These are phyloP conservation scores for Backusella luteola DNA, from an alignment of 192 early-diverging fungal species.

Conservation along the genomic window DNA sequence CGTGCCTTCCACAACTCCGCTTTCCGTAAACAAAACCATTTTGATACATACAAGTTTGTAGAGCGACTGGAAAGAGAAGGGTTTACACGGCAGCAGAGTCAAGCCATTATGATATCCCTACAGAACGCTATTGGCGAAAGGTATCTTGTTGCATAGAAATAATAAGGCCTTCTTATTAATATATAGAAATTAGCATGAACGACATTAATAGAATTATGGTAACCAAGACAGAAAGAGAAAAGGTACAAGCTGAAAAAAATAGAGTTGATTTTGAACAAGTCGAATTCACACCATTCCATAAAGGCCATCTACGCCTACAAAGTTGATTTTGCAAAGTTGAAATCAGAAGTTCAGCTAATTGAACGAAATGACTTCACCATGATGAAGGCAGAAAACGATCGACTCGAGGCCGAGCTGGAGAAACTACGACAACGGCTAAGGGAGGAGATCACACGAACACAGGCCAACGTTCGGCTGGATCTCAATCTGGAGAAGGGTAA, in stretches of 20 bases:
- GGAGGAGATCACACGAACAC: constrained; percentile 81
- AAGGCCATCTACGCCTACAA: constrained; percentile 80
- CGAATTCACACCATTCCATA: neutral
- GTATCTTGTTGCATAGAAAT: constrained; percentile 26
- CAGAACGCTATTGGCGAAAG: constrained; percentile 70
- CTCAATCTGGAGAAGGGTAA: constrained; percentile 85
- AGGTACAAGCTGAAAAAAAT: constrained; percentile 34
- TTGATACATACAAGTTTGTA: constrained; percentile 83
- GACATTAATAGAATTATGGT: constrained; percentile 65
- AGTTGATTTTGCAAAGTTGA: constrained; percentile 88
- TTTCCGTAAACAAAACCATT: constrained; percentile 44
- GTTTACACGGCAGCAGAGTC: constrained; percentile 65
- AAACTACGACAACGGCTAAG: constrained; percentile 75
- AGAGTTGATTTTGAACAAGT: neutral
- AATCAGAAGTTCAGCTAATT: constrained; percentile 82
- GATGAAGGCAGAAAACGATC: constrained; percentile 79
- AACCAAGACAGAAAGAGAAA: constrained; percentile 81
- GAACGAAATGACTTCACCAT: constrained; percentile 87
- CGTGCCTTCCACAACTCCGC: neutral
- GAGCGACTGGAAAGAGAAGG: constrained; percentile 71
- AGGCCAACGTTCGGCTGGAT: constrained; percentile 83
- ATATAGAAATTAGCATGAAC: constrained; percentile 49
- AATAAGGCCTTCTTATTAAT: neutral
- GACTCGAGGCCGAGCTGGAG: constrained; percentile 77
- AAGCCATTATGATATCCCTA: constrained; percentile 74